phyloP scores from a whole-genome alignment of 768 basidiomycete species.

The Coprinopsis strossmayeri region DNA sequence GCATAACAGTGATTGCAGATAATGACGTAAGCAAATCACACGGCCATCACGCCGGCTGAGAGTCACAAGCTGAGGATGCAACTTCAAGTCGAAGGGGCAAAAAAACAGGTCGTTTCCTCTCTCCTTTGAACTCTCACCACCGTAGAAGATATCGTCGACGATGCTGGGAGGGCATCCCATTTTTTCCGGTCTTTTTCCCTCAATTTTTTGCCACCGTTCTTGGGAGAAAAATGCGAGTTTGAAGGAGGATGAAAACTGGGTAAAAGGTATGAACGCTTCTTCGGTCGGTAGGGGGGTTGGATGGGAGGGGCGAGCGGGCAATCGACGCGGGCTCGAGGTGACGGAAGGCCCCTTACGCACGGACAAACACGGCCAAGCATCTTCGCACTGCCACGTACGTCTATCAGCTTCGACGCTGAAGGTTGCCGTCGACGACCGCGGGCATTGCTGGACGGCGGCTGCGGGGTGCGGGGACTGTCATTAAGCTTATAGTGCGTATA shows the following conservation, averaged over 20 bases:
- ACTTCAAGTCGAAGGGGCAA: neutral
- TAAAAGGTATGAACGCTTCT: neutral
- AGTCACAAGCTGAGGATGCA: conserved; percentile 2
- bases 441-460: neutral
- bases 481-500: too few relatives aligned
- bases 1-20: too few relatives aligned
- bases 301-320: conserved; percentile 1
- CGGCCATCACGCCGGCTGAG: neutral
- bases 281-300: neutral
- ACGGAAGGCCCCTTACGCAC: neutral
- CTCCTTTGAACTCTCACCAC: conserved; percentile 9
- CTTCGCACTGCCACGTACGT: neutral
- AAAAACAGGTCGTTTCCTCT: conserved; percentile 8
- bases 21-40: conserved; percentile 2
- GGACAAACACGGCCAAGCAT: neutral
- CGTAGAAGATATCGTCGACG: conserved; percentile 10
- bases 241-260: neutral
- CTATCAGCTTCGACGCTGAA: neutral
- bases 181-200: conserved; percentile 2
- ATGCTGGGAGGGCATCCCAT: neutral
- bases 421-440: neutral
- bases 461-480: neutral
- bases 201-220: neutral
- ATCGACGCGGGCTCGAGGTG: neutral
- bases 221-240: neutral